Evolutionary conservation across 129 eudicot species (phyloP).

Genomic region (Glebionis coronaria): DNA sequence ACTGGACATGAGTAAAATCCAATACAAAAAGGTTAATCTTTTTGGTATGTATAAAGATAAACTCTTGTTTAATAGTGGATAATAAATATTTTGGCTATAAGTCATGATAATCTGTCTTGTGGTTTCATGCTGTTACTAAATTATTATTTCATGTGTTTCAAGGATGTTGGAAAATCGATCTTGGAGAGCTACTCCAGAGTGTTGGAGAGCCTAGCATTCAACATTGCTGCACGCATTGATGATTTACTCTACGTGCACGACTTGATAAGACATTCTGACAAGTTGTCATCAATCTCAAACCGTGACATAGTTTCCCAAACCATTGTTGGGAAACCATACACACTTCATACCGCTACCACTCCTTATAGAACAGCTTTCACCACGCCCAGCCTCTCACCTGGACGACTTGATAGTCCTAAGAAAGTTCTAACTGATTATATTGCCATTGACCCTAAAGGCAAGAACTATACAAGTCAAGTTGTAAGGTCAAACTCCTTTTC

Average conservation of each 20-base stretch:
- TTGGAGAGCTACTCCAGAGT: conserved; percentile 89
- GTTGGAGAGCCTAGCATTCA: conserved; percentile 82
- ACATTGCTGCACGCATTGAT: conserved; percentile 77
- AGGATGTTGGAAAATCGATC: conserved; percentile 84
- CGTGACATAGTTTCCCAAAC: conserved; percentile 52
- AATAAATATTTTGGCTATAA: too few species aligned
- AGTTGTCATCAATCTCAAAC: conserved; percentile 46
- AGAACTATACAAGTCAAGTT: conserved; percentile 35
- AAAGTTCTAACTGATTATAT: conserved; percentile 63
- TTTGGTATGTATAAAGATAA: not conserved
- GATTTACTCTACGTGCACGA: conserved; percentile 77
- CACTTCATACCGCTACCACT: conserved; percentile 43
- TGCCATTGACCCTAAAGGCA: conserved; percentile 48
- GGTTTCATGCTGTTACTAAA: not conserved
- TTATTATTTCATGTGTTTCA: conserved; percentile 10
- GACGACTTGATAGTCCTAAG: conserved; percentile 46
- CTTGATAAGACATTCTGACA: conserved; percentile 63
- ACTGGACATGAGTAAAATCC: conserved; percentile 85
- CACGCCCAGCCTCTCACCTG: conserved; percentile 64
- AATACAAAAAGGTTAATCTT: conserved; percentile 58
- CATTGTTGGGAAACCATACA: conserved; percentile 36
- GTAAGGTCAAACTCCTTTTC: conserved; percentile 52
- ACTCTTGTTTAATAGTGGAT: not conserved
- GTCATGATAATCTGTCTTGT: not conserved
- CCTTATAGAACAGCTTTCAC: conserved; percentile 61